Evolutionary conservation across 176 grass and related monocot genomes (phyloP).

Genomic region (Zea luxurians): DNA sequence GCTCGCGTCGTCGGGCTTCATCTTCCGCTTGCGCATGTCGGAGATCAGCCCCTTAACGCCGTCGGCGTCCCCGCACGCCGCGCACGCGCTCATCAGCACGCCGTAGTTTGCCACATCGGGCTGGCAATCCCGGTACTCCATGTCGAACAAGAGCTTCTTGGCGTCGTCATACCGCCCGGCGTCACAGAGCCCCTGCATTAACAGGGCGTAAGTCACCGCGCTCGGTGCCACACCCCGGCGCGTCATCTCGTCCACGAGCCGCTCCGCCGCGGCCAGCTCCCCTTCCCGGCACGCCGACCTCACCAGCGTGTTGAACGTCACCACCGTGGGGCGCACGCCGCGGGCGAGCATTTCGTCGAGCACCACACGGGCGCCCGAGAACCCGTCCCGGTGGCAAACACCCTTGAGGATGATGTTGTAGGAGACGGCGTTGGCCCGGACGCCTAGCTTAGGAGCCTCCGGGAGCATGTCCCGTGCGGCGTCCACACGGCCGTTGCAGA

Average conservation of each 20-base stretch:
- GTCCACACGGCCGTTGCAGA: conserved; percentile 53
- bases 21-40: conserved; percentile 64
- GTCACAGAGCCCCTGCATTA: conserved; percentile 68
- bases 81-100: conserved; percentile 70
- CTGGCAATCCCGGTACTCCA: conserved; percentile 93
- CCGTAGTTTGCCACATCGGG: conserved; percentile 64
- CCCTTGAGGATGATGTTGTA: conserved; percentile 86
- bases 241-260: conserved; percentile 64
- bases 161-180: conserved; percentile 48
- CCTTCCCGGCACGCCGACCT: conserved; percentile 47
- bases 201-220: conserved; percentile 62
- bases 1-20: conserved; percentile 52
- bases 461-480: conserved; percentile 50
- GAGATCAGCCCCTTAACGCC: conserved; percentile 41
- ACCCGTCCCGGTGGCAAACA: conserved; percentile 41
- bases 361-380: conserved; percentile 42
- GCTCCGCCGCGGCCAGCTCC: conserved; percentile 36
- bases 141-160: conserved; percentile 88
- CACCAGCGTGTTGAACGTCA: conserved; percentile 82
- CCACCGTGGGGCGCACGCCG: conserved; percentile 59
- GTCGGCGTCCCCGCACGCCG: conserved; percentile 34
- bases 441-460: conserved; percentile 50
- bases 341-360: conserved; percentile 78
- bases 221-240: conserved; percentile 50
- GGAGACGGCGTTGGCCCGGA: conserved; percentile 73